Evolutionary conservation across 768 basidiomycete species (phyloP).

Genomic region (Panaeolus cyanescens): DNA sequence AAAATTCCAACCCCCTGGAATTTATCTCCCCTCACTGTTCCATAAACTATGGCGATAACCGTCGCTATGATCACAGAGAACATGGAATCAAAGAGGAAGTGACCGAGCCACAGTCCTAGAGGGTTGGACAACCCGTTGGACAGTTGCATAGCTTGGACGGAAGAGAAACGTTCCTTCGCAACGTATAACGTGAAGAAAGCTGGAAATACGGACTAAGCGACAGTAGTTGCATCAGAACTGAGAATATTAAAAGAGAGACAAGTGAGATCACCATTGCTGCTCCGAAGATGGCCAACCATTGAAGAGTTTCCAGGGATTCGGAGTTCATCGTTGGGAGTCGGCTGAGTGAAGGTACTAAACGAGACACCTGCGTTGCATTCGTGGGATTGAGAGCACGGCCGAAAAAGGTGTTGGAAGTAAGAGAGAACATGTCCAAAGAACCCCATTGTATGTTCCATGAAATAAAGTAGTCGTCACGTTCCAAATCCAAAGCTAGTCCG

Average conservation of each 20-base stretch:
- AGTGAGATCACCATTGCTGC: slow-evolving; percentile 58
- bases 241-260: neutral
- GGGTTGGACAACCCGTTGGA: slow-evolving; percentile 74
- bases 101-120: slow-evolving; percentile 74
- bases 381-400: slow-evolving; percentile 60
- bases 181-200: slow-evolving; percentile 82
- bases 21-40: slow-evolving; percentile 48
- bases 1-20: slow-evolving; percentile 71
- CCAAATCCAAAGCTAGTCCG: slow-evolving; percentile 53
- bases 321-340: slow-evolving; percentile 55
- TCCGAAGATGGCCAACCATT: slow-evolving; percentile 78
- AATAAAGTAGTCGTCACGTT: slow-evolving; percentile 51
- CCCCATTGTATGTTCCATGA: slow-evolving; percentile 74
- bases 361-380: slow-evolving; percentile 35
- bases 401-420: slow-evolving; percentile 68
- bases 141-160: slow-evolving; percentile 80
- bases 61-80: slow-evolving; percentile 58
- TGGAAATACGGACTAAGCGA: slow-evolving; percentile 65
- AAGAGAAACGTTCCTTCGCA: slow-evolving; percentile 65
- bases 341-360: slow-evolving; percentile 60
- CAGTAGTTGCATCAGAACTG: neutral
- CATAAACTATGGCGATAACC: slow-evolving; percentile 65
- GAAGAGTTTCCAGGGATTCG: slow-evolving; percentile 60
- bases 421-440: slow-evolving; percentile 61
- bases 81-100: slow-evolving; percentile 71